Evolutionary conservation across 345 rosid genomes (phyloP).

Genomic region (Gossypium herbaceum): DNA sequence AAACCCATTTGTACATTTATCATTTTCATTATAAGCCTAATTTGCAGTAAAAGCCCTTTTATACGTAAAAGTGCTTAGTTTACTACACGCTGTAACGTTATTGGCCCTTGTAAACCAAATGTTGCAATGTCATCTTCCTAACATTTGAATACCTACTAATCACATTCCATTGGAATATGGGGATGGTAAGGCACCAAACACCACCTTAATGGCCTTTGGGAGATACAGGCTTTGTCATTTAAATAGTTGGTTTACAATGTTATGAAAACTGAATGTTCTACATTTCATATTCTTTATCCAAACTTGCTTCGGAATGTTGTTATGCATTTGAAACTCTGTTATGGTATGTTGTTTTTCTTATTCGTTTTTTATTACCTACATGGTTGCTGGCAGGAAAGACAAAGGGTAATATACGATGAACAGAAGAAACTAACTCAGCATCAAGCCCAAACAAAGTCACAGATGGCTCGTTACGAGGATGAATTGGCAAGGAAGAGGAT

Average conservation of each 20-base stretch:
- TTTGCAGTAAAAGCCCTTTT: background rate
- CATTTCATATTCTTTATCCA: conserved; percentile 4
- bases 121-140: background rate
- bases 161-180: background rate
- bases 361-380: background rate
- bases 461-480: conserved; percentile 94
- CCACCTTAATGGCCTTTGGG: conserved; percentile 2
- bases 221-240: background rate
- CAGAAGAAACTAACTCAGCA: conserved; percentile 88
- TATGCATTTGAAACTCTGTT: background rate
- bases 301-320: conserved; percentile 9
- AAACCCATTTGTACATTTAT: background rate
- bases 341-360: background rate
- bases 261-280: background rate
- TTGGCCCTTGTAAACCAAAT: background rate
- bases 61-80: background rate
- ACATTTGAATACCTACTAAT: background rate
- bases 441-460: conserved; percentile 90
- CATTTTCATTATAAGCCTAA: no score
- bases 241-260: background rate
- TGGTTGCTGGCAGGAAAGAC: conserved; percentile 63
- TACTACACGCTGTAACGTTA: background rate
- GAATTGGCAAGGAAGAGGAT: conserved; percentile 95
- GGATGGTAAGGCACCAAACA: background rate
- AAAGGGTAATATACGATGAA: conserved; percentile 83